These are phyloP conservation scores for Citrullus mucosospermus DNA, from an alignment of 306 rosid species.

Conservation along the genomic window DNA sequence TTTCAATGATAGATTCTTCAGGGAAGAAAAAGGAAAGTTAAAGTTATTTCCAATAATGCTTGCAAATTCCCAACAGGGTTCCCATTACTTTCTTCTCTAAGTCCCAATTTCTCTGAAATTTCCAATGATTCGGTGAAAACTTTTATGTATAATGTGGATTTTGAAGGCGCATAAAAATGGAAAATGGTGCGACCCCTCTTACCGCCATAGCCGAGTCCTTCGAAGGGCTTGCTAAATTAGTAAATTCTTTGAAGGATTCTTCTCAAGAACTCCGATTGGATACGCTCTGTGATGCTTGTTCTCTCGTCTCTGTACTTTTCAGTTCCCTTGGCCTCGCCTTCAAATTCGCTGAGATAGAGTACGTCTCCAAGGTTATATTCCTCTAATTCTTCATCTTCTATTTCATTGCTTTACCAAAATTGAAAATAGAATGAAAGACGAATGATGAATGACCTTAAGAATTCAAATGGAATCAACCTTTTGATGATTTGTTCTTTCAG, in stretches of 20 bases:
- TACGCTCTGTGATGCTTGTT: conserved; percentile 47
- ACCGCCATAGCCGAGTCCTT: conserved; percentile 63
- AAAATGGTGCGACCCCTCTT: conserved; percentile 28
- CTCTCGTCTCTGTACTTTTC: conserved; percentile 61
- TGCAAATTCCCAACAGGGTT: neutral
- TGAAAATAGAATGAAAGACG: neutral
- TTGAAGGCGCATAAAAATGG: neutral
- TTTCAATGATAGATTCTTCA: neutral
- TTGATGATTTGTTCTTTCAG: conserved; percentile 17
- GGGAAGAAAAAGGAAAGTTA: too few relatives aligned
- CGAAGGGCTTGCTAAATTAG: conserved; percentile 29
- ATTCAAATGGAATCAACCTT: neutral
- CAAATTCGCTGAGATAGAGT: conserved; percentile 90
- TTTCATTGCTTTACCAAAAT: neutral
- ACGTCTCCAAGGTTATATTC: conserved; percentile 57
- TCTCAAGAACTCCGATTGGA: conserved; percentile 28
- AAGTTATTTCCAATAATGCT: neutral
- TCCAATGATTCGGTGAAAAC: neutral
- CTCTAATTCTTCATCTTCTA: neutral
- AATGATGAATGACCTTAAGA: neutral
- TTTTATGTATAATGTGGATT: neutral
- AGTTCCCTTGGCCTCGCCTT: conserved; percentile 79
- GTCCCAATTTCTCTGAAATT: neutral
- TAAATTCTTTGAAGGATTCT: conserved; percentile 1
- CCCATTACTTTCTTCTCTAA: neutral